A percentile compares a stretch with the other conserved stretches of the same genome.
phyloP scores from a whole-genome alignment of 495 filamentous ascomycete species.

The Hypomontagnella submonticulosa region DNA sequence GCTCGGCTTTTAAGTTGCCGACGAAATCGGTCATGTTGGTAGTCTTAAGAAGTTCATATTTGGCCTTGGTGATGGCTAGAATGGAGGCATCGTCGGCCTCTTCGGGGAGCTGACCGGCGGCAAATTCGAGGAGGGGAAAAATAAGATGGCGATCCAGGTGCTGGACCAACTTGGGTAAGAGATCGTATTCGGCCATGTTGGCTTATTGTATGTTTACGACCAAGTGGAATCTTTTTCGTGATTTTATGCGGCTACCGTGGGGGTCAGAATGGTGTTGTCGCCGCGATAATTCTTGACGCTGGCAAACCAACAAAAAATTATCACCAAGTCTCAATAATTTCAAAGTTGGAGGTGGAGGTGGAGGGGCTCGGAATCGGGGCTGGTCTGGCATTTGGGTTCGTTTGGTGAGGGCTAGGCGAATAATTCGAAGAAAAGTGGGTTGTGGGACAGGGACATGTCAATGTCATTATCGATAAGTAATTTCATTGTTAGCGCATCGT shows the following conservation, averaged over 20 bases:
- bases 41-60: conserved; percentile 90
- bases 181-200: conserved; percentile 82
- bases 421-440: conserved; percentile 37
- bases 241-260: conserved; percentile 1
- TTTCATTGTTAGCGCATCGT: not conserved
- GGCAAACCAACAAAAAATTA: conserved; percentile 26
- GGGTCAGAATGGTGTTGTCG: conserved; percentile 11
- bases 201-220: conserved; percentile 23
- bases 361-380: not conserved
- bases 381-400: not conserved
- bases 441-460: conserved; percentile 20
- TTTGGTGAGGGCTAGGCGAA: conserved; percentile 21
- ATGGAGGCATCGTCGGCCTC: conserved; percentile 68
- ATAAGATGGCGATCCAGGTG: conserved; percentile 96
- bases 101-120: conserved; percentile 65
- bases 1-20: conserved; percentile 84
- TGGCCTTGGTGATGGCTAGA: conserved; percentile 78
- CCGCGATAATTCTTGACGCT: conserved; percentile 3
- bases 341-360: conserved; percentile 29
- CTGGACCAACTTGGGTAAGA: conserved; percentile 87
- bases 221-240: conserved; percentile 2
- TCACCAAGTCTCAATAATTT: not conserved
- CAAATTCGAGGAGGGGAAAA: conserved; percentile 92
- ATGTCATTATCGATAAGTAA: conserved; percentile 26
- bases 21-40: conserved; percentile 99